These are phyloP conservation scores for Hypoxylon sp. DNA, from an alignment of 2,329 filamentous ascomycete genomes.

Conservation along the genomic window DNA sequence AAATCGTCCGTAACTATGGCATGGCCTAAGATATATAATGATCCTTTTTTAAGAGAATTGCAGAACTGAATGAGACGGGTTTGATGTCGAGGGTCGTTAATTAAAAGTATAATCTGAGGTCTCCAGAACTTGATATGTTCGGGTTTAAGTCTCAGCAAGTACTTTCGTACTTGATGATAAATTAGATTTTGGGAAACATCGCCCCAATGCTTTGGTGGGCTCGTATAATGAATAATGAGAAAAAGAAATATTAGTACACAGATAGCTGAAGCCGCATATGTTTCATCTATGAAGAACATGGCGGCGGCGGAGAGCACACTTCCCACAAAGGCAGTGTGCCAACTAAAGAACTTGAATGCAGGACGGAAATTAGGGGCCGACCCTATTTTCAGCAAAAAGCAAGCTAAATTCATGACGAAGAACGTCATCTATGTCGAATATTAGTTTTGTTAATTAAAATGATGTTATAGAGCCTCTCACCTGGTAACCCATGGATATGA, in stretches of 20 bases:
- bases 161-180: conserved; percentile 89
- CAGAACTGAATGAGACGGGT: conserved; percentile 91
- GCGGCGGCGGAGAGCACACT: conserved; percentile 82
- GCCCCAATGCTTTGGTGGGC: conserved; percentile 89
- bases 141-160: conserved; percentile 83
- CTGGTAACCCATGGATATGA: conserved; percentile 92
- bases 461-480: conserved; percentile 56
- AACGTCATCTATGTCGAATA: conserved; percentile 79
- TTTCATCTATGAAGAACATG: conserved; percentile 92
- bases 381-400: conserved; percentile 87
- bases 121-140: conserved; percentile 97
- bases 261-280: conserved; percentile 83
- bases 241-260: conserved; percentile 83
- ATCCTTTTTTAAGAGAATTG: conserved; percentile 91
- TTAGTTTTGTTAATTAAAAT: conserved; percentile 19
- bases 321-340: conserved; percentile 83
- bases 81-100: conserved; percentile 86
- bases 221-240: conserved; percentile 86
- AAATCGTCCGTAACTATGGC: conserved; percentile 91
- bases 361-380: conserved; percentile 92
- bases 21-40: conserved; percentile 86
- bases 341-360: conserved; percentile 90
- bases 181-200: conserved; percentile 92
- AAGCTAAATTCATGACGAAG: conserved; percentile 88
- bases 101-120: conserved; percentile 86